A percentile compares a stretch with the other conserved stretches of the same genome.
These are phyloP conservation scores for Citrus glauca DNA, from an alignment of 345 rosid genomes.

Conservation along the genomic window DNA sequence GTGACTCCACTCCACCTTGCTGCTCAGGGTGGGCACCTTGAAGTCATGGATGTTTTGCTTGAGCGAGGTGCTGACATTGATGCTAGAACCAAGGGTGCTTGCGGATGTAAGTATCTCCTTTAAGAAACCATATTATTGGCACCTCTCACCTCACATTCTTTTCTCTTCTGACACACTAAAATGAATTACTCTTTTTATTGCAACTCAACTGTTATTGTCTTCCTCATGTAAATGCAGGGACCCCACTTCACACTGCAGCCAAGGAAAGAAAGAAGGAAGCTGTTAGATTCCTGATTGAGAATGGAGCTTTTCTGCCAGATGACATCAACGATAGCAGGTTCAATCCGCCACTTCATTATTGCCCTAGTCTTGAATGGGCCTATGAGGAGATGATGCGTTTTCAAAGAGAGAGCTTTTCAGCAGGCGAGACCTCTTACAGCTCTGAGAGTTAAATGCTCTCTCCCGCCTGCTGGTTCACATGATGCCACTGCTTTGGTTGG, in stretches of 20 bases:
- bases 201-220: background rate
- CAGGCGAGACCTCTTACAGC: slow-evolving; percentile 52
- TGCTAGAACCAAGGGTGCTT: slow-evolving; percentile 89
- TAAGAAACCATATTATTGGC: background rate
- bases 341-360: slow-evolving; percentile 94
- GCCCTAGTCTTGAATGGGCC: slow-evolving; percentile 97
- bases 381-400: slow-evolving; percentile 81
- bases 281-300: slow-evolving; percentile 75
- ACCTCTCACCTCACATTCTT: background rate
- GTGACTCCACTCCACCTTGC: slow-evolving; percentile 95
- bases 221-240: slow-evolving; percentile 44
- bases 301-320: slow-evolving; percentile 87
- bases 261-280: slow-evolving; percentile 87
- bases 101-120: slow-evolving; percentile 59
- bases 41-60: slow-evolving; percentile 87
- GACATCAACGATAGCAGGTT: slow-evolving; percentile 82
- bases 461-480: background rate
- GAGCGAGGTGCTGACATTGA: slow-evolving; percentile 95
- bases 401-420: slow-evolving; percentile 25
- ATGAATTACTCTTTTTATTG: background rate
- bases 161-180: background rate
- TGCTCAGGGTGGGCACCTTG: slow-evolving; percentile 90
- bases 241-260: slow-evolving; percentile 90
- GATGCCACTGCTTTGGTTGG: background rate
- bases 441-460: slow-evolving; percentile 38